Conservation (phyloP, 2,329 filamentous ascomycete genomes). For the Aspergillus persii region DNA sequence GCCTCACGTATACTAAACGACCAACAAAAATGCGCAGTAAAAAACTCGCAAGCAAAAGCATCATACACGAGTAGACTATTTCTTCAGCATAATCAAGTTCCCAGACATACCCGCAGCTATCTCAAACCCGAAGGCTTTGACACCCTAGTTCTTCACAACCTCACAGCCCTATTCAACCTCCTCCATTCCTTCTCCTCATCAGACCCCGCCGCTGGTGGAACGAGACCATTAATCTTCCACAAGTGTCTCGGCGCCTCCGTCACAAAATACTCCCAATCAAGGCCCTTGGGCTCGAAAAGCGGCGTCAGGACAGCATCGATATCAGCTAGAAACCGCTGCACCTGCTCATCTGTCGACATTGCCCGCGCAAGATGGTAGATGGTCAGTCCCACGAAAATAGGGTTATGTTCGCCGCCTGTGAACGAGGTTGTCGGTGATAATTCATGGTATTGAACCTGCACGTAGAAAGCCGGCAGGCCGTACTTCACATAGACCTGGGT, state of each 20-base stretch:
- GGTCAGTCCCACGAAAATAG: neutral
- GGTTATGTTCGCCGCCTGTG: neutral
- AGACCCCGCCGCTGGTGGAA: slow-evolving; percentile 9
- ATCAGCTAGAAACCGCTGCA: neutral
- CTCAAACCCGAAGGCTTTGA: no score
- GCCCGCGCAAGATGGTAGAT: neutral
- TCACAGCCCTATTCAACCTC: neutral
- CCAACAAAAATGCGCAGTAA: no score
- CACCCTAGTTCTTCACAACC: no score
- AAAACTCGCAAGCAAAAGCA: no score
- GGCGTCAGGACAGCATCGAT: slow-evolving; percentile 16
- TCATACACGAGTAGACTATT: no score
- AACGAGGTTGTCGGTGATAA: neutral
- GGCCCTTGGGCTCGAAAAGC: slow-evolving; percentile 16
- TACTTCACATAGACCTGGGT: neutral
- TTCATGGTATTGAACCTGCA: neutral
- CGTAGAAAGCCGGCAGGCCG: neutral
- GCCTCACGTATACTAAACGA: no score
- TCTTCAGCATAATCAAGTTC: no score
- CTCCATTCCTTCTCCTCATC: neutral
- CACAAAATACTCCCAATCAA: slow-evolving; percentile 21
- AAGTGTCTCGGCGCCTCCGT: slow-evolving; percentile 17
- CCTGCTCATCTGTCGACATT: neutral
- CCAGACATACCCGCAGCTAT: no score
- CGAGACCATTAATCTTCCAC: slow-evolving; percentile 22